phyloP scores from a whole-genome alignment of 768 basidiomycete species.

The Dacryopinax primogenitus region DNA sequence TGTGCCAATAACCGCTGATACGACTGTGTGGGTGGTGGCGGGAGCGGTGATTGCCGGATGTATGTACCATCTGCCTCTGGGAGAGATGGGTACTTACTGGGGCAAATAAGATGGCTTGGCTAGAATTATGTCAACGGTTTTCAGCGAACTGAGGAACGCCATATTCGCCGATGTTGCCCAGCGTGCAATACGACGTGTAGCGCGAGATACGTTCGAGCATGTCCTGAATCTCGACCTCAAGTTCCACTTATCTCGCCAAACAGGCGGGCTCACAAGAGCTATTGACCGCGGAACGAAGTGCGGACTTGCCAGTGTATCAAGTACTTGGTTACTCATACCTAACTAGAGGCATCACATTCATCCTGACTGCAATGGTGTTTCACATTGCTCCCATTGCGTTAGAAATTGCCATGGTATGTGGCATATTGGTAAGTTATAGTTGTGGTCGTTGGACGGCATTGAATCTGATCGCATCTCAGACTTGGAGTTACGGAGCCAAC shows the following conservation, averaged over 20 bases:
- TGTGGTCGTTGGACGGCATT: not conserved
- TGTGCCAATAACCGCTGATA: constrained; percentile 54
- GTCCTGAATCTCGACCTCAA: constrained; percentile 77
- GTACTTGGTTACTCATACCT: not conserved
- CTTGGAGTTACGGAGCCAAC: constrained; percentile 95
- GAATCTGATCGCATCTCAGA: constrained; percentile 35
- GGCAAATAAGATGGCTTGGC: constrained; percentile 68
- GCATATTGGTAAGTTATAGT: constrained; percentile 60
- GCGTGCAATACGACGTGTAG: constrained; percentile 84
- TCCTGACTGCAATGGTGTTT: constrained; percentile 84
- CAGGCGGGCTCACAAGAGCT: constrained; percentile 88
- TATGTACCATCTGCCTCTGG: constrained; percentile 32
- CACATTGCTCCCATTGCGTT: constrained; percentile 91
- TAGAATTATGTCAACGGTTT: constrained; percentile 77
- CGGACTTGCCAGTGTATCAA: not conserved
- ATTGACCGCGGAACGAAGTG: constrained; percentile 98
- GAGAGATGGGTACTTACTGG: not conserved
- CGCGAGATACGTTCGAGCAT: constrained; percentile 90
- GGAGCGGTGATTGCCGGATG: constrained; percentile 87
- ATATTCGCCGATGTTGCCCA: constrained; percentile 95
- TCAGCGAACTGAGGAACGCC: constrained; percentile 84
- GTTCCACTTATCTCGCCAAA: constrained; percentile 87
- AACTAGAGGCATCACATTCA: constrained; percentile 83
- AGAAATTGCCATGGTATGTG: constrained; percentile 93
- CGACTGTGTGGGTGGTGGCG: constrained; percentile 81